Conservation (phyloP, 2,329 filamentous ascomycete genomes). For the Verticillium alfalfae region DNA sequence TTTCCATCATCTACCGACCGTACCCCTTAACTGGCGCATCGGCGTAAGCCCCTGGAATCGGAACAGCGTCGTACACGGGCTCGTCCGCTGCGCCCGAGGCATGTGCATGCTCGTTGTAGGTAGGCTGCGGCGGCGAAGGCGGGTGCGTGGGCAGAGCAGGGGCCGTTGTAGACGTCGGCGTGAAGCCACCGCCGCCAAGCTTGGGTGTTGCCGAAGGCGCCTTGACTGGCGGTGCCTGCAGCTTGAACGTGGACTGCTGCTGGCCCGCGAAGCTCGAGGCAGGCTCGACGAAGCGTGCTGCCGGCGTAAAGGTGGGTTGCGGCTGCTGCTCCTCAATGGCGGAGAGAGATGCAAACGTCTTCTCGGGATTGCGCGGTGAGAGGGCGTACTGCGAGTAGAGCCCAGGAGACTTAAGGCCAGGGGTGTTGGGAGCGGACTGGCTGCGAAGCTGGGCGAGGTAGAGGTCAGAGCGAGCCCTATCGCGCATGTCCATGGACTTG, state of each 20-base stretch:
- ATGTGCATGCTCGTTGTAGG: slow-evolving; percentile 56
- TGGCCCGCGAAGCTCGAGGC: slow-evolving; percentile 53
- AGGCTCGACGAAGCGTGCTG: slow-evolving; percentile 53
- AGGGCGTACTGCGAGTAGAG: slow-evolving; percentile 37
- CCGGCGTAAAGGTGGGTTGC: slow-evolving; percentile 46
- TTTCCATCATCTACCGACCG: neutral
- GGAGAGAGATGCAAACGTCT: slow-evolving; percentile 47
- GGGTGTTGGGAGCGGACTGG: slow-evolving; percentile 92
- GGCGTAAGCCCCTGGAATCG: slow-evolving; percentile 81
- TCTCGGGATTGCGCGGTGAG: slow-evolving; percentile 32
- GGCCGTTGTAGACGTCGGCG: slow-evolving; percentile 36
- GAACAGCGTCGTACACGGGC: slow-evolving; percentile 77
- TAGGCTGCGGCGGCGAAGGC: slow-evolving; percentile 36
- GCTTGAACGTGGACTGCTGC: slow-evolving; percentile 63
- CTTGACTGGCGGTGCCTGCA: slow-evolving; percentile 78
- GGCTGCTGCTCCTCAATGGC: slow-evolving; percentile 25
- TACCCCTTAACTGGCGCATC: neutral
- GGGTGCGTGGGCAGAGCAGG: slow-evolving; percentile 12
- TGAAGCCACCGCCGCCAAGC: slow-evolving; percentile 57
- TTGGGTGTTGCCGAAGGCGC: slow-evolving; percentile 74
- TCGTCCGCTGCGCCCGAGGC: slow-evolving; percentile 71
- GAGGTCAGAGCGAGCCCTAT: slow-evolving; percentile 88
- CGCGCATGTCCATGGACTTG: slow-evolving; percentile 94
- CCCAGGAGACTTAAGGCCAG: slow-evolving; percentile 67
- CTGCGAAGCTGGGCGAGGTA: slow-evolving; percentile 81